Evolutionary conservation across 768 basidiomycete species (phyloP).

Genomic region (Podaxis sp.): DNA sequence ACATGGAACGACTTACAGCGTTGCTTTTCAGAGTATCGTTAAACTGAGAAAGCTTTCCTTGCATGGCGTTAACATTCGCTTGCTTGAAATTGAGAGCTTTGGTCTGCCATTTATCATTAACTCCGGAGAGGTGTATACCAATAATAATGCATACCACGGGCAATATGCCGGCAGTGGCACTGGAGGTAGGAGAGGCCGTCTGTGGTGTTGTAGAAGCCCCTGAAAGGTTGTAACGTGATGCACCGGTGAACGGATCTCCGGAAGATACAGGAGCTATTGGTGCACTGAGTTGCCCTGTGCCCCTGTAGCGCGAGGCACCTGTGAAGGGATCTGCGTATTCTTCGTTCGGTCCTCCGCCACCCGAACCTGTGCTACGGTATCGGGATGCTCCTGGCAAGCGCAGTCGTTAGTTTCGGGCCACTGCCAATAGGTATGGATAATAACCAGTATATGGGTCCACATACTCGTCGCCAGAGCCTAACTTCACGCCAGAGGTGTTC

Average conservation of each 20-base stretch:
- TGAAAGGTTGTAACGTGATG: slow-evolving; percentile 47
- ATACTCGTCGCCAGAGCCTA: slow-evolving; percentile 58
- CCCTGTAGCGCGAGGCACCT: slow-evolving; percentile 60
- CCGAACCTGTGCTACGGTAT: slow-evolving; percentile 44
- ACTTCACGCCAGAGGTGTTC: slow-evolving; percentile 74
- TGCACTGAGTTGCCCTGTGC: slow-evolving; percentile 30
- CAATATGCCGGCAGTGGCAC: slow-evolving; percentile 35
- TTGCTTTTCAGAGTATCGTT: slow-evolving; percentile 63
- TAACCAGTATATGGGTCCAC: slow-evolving; percentile 90
- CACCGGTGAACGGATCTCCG: slow-evolving; percentile 66
- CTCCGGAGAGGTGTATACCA: not conserved
- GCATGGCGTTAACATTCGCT: slow-evolving; percentile 75
- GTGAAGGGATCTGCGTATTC: slow-evolving; percentile 67
- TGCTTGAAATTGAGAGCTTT: slow-evolving; percentile 79
- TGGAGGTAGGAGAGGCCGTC: slow-evolving; percentile 22
- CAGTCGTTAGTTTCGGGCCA: not conserved
- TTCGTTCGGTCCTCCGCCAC: slow-evolving; percentile 22
- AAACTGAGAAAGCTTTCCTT: slow-evolving; percentile 72
- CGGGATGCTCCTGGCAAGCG: slow-evolving; percentile 50
- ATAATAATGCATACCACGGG: slow-evolving; percentile 39
- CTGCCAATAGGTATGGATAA: slow-evolving; percentile 6
- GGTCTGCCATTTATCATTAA: slow-evolving; percentile 33
- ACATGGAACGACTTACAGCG: slow-evolving; percentile 44
- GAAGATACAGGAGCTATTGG: slow-evolving; percentile 28
- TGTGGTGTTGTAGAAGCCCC: slow-evolving; percentile 31